Base-by-base conservation (phyloP, 148 eudicot genomes). In the Linanthus parryae region DNA sequence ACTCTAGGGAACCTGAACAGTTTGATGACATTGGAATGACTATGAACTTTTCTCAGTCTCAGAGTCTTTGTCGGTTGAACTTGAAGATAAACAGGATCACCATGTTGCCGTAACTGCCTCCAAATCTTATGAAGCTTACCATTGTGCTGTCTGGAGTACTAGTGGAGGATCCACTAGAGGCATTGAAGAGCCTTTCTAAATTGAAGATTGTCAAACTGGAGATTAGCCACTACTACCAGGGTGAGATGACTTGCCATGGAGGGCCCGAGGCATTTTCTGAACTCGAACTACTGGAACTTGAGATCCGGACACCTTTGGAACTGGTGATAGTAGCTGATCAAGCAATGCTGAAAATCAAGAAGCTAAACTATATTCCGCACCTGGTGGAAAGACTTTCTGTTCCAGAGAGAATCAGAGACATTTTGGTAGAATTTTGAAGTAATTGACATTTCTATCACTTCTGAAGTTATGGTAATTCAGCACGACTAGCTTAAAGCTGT, bases 51-150 rank as follows among this genome's bases (percentile, higher is more conserved):
- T 6, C 23, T 3, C 10, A 15, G 3, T 44, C 20, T 21, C 2
- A 20, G 6, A 44, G 23, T 8, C 48, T 44, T 19, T 20, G 48
- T 28, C 20, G 12, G 26, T n/a, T 44, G 23, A 4, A n/a, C 13
- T 28, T 44, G 10, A 44, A 44, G 26, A 44, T 20, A 1, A 11
- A 24, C 27, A 2, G 2, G 7, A 44, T 44, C 1, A 27, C 2
- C 3, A 10, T 8, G 7, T 44, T 24, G 25, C 48, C 48, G 2
- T 14, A 2, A 44, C 3, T 44, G 7, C 48, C 48, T n/a, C 48
- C 24, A 44, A 44, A 44, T 20, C 48, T 44, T 14, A 44, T n/a
- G 12, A 44, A 44, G 25, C 24, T 44, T 44, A n/a, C n/a, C n/a
- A 14, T 44, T 5, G 20, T 44, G 24, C 8, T 2, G 25, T 2